Evolutionary conservation across 2,329 filamentous ascomycete species (phyloP).

Genomic region (Thermoascus crustaceus): DNA sequence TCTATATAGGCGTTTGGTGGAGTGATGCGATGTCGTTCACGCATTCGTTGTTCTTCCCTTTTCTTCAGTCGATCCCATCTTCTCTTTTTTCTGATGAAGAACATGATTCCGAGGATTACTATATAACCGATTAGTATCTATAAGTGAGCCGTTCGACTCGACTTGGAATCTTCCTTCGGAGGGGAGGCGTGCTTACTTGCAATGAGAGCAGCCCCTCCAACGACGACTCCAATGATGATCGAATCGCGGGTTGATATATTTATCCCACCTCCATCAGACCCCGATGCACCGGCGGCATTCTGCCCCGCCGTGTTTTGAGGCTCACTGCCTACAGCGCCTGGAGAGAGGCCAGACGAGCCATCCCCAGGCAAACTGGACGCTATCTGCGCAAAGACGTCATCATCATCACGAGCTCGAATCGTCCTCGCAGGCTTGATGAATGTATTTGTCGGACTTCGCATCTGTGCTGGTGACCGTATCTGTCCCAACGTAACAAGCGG

Average conservation of each 20-base stretch:
- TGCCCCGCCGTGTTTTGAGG: slow-evolving; percentile 2
- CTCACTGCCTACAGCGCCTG: neutral
- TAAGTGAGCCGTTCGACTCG: neutral
- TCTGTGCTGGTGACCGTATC: neutral
- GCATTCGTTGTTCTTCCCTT: slow-evolving; percentile 12
- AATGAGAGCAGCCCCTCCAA: slow-evolving; percentile 18
- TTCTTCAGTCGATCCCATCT: slow-evolving; percentile 15
- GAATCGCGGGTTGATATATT: slow-evolving; percentile 7
- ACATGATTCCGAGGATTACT: slow-evolving; percentile 19
- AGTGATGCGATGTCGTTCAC: slow-evolving; percentile 6
- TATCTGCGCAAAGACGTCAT: too few species aligned
- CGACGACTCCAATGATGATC: slow-evolving; percentile 22
- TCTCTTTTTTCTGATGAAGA: slow-evolving; percentile 18
- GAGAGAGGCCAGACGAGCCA: neutral
- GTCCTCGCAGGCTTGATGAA: neutral
- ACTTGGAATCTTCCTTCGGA: neutral
- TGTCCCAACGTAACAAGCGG: neutral
- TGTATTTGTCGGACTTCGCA: neutral
- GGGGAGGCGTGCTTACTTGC: slow-evolving; percentile 14
- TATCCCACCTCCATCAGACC: slow-evolving; percentile 3
- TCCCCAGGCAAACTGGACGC: slow-evolving; percentile 7
- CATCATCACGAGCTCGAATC: neutral
- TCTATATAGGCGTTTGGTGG: slow-evolving; percentile 1
- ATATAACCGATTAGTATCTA: slow-evolving; percentile 1
- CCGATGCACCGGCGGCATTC: slow-evolving; percentile 8